Evolutionary conservation across 192 early-diverging fungal genomes (phyloP), one percentile per base, ranked within the genome.

Genomic region (Coemansia furcata): DNA sequence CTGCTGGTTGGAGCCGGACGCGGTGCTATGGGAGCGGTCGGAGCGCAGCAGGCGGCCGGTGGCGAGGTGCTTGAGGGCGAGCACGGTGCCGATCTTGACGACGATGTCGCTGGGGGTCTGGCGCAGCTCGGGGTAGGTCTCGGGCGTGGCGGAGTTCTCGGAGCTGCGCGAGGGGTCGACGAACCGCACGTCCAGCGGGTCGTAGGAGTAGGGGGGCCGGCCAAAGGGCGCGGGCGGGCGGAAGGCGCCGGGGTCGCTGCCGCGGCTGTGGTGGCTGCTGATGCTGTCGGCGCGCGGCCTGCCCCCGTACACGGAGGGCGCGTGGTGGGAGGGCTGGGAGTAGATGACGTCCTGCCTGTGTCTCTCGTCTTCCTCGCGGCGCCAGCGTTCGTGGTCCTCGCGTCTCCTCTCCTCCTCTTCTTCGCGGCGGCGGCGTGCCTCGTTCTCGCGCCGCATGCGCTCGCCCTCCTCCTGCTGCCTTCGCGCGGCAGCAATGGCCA

Each of bases 61-160:
- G 35, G 73, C 78, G 62, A 71, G 67, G 63, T 88, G 87, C 72
- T 88, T 87, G n/a, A 88, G 75, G 40, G 85, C 78, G 2, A 88
- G 62, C 60, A 84, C 71, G 47, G 73, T 77, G 58, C 84, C 84
- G 39, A 72, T 61, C 57, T 72, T 74, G 55, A 79, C 52, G 33
- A 49, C 33, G 2, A 65, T 62, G 60, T 85, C 83, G 59, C 60
- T 63, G 30, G 67, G 67, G 49, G 60, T 60, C 68, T 81, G 79
- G 33, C 68, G 68, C 55, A 81, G 63, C 63, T 73, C 73, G 17
- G 79, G 79, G 57, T 81, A 81, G 6, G 66, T 68, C 40, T 76
- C 52, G 6, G 79, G 74, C 3, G 79, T 81, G 3, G 42, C 14
- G 4, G 78, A 81, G 63, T 69, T 66, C 38, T 72, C 73, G 4